A percentile compares a stretch with the other conserved stretches of the same genome.
phyloP scores from a whole-genome alignment of 2,329 filamentous ascomycete genomes.

The Immersiporthe knoxdaviesiana region DNA sequence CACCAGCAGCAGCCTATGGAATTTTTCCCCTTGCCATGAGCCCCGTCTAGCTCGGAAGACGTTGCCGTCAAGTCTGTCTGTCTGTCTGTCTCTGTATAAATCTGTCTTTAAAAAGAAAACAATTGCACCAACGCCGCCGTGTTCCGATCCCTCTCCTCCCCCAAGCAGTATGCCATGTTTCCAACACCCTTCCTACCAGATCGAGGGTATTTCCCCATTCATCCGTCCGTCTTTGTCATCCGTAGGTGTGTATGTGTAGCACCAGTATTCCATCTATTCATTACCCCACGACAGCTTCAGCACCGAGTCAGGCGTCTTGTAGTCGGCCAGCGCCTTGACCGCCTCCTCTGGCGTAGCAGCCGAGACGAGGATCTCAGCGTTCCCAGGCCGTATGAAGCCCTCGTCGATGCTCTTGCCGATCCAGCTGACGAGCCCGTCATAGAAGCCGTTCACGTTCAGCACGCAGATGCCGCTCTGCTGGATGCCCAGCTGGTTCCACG shows the following conservation, averaged over 20 bases:
- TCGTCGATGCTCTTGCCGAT: constrained; percentile 73
- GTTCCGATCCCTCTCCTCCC: no score
- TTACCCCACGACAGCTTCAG: constrained; percentile 83
- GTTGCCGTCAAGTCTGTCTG: constrained; percentile 6
- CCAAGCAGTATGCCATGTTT: not conserved
- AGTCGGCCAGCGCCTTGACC: constrained; percentile 69
- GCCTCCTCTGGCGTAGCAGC: constrained; percentile 74
- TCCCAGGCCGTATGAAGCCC: constrained; percentile 75
- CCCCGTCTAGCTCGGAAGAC: constrained; percentile 12
- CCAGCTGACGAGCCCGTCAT: constrained; percentile 85
- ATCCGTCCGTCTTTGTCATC: not conserved
- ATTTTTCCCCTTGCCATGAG: not conserved
- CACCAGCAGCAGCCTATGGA: no score
- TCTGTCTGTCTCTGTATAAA: not conserved
- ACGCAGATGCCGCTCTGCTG: constrained; percentile 79
- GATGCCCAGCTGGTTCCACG: constrained; percentile 97
- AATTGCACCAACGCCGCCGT: not conserved
- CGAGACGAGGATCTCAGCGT: constrained; percentile 78
- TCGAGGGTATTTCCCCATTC: not conserved
- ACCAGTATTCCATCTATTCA: constrained; percentile 48
- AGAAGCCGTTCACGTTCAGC: constrained; percentile 88
- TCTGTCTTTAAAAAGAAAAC: constrained; percentile 2
- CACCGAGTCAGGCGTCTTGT: constrained; percentile 73
- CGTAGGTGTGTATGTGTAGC: not conserved
- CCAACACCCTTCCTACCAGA: not conserved